Conservation (phyloP, 1,284 basidiomycete species). For the Puccinia horiana region DNA sequence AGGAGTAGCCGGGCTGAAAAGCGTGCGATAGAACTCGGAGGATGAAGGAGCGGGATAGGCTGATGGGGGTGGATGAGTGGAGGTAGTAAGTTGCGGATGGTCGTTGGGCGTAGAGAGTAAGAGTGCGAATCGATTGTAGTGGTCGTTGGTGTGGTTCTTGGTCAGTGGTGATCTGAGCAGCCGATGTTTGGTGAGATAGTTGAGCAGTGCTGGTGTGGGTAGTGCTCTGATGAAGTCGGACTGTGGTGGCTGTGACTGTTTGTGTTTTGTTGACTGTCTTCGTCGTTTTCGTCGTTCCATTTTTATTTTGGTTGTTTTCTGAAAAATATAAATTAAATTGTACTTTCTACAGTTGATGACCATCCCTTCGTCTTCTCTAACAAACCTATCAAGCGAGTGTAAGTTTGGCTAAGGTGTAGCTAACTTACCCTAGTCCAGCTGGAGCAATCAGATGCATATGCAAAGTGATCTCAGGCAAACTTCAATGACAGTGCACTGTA, state of each 20-base stretch:
- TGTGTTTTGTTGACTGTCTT: neutral
- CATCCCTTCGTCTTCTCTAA: neutral
- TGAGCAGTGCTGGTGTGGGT: neutral
- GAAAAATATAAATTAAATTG: neutral
- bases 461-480: too few relatives aligned
- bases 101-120: neutral
- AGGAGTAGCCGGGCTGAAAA: neutral
- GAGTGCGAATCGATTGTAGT: neutral
- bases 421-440: too few relatives aligned
- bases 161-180: neutral
- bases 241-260: neutral
- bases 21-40: neutral
- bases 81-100: neutral
- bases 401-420: too few relatives aligned
- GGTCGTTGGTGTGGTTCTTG: neutral
- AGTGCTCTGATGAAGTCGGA: slow-evolving; percentile 3
- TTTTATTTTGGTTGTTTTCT: neutral
- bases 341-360: neutral
- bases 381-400: too few relatives aligned
- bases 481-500: too few relatives aligned
- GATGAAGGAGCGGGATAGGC: neutral
- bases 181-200: neutral
- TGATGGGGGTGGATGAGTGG: neutral
- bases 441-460: too few relatives aligned
- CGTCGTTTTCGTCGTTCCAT: slow-evolving; percentile 6